Evolutionary conservation across 192 early-diverging fungal species (phyloP), one percentile per base, ranked within the genome.

Genomic region (Rhizoclosmatium globosum): DNA sequence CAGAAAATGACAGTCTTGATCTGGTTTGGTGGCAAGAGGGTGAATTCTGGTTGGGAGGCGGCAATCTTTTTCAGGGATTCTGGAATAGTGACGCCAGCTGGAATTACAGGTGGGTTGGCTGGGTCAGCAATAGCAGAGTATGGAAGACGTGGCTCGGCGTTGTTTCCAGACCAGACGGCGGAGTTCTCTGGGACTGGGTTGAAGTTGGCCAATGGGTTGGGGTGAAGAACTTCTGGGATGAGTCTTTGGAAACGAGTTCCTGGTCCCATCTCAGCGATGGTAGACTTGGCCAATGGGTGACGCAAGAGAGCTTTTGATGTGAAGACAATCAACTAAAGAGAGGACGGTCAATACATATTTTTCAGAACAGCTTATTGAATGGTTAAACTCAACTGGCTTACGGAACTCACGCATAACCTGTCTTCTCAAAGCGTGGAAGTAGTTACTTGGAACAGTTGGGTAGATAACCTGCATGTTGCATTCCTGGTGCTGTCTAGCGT

Each of bases 391-490:
- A 82, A 93, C 85, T 50, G 97, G 97, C 87, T 99, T 99, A 79
- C 97, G 91, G 94, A 95, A 99, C 81, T 98, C 95, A 80, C 97
- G 92, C 88, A 94, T 93, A 72, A 99, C 93, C 87, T 99, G 97
- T 73, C 97, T 92, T 72, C 97, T 92, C 79, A 99, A 87, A 1
- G 85, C 94, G 79, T 99, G 97, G 93, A 96, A 99, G 90, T 95
- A 98, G 84, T 99, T 97, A 76, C 93, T 91, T n/a, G 97, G 97
- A 17, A 97, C 97, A n/a, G 96, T 93, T 62, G 94, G 93, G 89
- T 97, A 96, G 13, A 96, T 92, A 15, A 99, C 94, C 89, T 97
- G 95, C 92, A 98, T 96, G 90, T 96, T 99, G 88, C 95, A 96
- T 85, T 98, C 96, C 86, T 98, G 97, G 82, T 97, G 96, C 87